phyloP scores from a whole-genome alignment of 768 basidiomycete genomes.

The Pleurotus tuber-regium region DNA sequence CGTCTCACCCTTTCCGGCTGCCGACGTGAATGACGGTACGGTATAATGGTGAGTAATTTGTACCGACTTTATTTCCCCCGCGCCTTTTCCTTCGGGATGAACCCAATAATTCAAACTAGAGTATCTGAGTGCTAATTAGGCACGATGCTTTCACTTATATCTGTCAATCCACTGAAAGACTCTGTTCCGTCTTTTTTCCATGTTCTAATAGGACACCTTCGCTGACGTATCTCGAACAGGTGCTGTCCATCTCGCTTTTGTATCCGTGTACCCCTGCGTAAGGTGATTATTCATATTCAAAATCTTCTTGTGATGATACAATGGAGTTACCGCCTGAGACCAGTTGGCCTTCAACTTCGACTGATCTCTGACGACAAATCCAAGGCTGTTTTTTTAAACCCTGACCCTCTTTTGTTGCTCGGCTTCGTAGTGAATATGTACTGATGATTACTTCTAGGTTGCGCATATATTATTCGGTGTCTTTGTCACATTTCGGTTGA shows the following conservation, averaged over 20 bases:
- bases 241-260: no score
- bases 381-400: conserved; percentile 72
- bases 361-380: conserved; percentile 65
- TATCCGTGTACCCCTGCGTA: no score
- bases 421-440: no score
- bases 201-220: conserved; percentile 4
- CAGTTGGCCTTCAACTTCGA: conserved; percentile 25
- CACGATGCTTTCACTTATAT: conserved; percentile 71
- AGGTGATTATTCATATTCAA: conserved; percentile 31
- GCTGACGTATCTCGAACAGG: neutral
- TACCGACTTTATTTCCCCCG: neutral
- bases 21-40: no score
- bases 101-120: conserved; percentile 82
- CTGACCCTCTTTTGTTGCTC: conserved; percentile 52
- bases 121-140: conserved; percentile 77
- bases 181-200: neutral
- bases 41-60: conserved; percentile 5
- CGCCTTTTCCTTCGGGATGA: conserved; percentile 44
- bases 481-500: no score
- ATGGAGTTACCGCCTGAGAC: conserved; percentile 91
- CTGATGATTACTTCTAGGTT: no score
- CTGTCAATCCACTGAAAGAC: conserved; percentile 56
- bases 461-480: no score
- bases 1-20: no score
- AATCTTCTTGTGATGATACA: conserved; percentile 48